Base-by-base conservation (phyloP, 495 filamentous ascomycete species). In the Aspergillus wentii region DNA sequence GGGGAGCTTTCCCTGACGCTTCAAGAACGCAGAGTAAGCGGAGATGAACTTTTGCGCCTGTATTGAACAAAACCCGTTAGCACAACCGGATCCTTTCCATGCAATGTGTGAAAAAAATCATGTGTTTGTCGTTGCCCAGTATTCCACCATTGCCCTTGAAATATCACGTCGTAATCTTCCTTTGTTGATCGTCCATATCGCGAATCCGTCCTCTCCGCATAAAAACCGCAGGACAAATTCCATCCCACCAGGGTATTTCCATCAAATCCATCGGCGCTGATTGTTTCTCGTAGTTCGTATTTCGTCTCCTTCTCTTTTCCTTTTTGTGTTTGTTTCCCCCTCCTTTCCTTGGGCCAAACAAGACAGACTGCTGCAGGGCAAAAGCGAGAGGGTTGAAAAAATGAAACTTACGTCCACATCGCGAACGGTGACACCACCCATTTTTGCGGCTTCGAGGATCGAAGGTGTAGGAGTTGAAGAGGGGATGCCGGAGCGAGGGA, bases 1-100 rank as follows among this genome's bases (percentile, higher is more conserved):
- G 59, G 86, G 88, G 51, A 97, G 88, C 78, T 95, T 95, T 64
- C 91, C 91, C 77, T 96, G 91, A 61, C 91, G 82, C 83, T 97
- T 97, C 78, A 97, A 70, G 80, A 97, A 97, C 67, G 82, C 88
- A 54, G 89, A 83, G 70, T 97, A 97, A 67, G 88, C 84, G 45
- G 75, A 68, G 69, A 95, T 91, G 76, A 96, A 96, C 76, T 95
- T 91, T 64, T 91, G 85, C 62, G 89, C 85, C 84, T 85, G 57
- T 66, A 52, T 27, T 47, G 47, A 30, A 45, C 35, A 35, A 35
- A 43, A 43, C 43, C 39, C 17, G 47, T 64, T 54, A 57, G 51
- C 56, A 49, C 25, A 28, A 9, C 25, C 25, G 25, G 25, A 28
- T 28, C 25, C 25, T 13, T 13, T n/a, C n/a, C n/a, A n/a, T n/a